Evolutionary conservation across 208 protist genomes (phyloP).

Genomic region (Leishmania gerbilli): DNA sequence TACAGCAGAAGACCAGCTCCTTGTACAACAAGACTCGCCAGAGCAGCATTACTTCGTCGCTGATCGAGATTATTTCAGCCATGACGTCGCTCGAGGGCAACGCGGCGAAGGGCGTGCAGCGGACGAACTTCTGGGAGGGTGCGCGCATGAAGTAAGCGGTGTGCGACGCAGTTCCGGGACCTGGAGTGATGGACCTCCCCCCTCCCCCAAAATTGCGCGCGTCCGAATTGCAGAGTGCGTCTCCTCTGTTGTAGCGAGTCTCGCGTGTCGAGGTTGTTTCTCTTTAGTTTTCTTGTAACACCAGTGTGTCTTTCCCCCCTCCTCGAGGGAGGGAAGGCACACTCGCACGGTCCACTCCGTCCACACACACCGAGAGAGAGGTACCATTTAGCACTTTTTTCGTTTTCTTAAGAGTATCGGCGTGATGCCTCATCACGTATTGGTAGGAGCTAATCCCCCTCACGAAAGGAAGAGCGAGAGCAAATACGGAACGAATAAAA

Average conservation of each 20-base stretch:
- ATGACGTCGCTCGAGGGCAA: conserved; percentile 91
- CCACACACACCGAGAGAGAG: conserved; percentile 1
- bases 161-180: not conserved
- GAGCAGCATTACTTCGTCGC: conserved; percentile 86
- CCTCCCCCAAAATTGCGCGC: not conserved
- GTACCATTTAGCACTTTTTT: conserved; percentile 7
- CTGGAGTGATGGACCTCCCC: not conserved
- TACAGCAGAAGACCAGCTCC: conserved; percentile 86
- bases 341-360: not conserved
- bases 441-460: not conserved
- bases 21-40: conserved; percentile 93
- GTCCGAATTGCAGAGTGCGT: not conserved
- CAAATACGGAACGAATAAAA: not conserved
- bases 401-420: conserved; percentile 3
- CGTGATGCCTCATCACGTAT: conserved; percentile 2
- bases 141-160: conserved; percentile 50
- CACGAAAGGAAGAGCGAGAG: not conserved
- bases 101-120: conserved; percentile 75
- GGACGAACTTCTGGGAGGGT: conserved; percentile 87
- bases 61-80: conserved; percentile 92
- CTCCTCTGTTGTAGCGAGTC: not conserved
- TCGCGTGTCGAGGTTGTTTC: not conserved
- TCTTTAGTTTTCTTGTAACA: not conserved
- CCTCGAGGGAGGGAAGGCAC: not conserved
- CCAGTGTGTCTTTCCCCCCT: not conserved